Evolutionary conservation across 2,329 filamentous ascomycete species (phyloP).

Genomic region (Alternaria hordeiaustralica): DNA sequence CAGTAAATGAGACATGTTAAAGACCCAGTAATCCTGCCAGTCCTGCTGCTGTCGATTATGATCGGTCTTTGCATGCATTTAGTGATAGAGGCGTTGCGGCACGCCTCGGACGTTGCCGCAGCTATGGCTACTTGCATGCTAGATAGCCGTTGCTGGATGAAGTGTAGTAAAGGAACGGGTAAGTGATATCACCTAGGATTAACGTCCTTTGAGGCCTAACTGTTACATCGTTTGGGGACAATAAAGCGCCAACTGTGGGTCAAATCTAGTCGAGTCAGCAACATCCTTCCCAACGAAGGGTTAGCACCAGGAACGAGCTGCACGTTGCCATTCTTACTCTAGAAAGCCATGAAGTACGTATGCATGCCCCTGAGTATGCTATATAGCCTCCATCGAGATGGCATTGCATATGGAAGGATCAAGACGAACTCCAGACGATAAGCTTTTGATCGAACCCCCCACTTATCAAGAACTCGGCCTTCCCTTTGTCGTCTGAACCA

Average conservation of each 20-base stretch:
- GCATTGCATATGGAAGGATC: not conserved
- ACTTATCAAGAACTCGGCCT: constrained; percentile 64
- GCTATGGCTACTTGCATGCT: not conserved
- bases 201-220: not conserved
- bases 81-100: not conserved
- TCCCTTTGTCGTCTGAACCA: constrained; percentile 11
- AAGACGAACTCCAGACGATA: constrained; percentile 58
- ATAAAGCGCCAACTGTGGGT: not conserved
- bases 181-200: not conserved
- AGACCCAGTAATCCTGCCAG: not conserved
- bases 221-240: not conserved
- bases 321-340: not conserved
- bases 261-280: not conserved
- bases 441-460: constrained; percentile 69
- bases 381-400: not conserved
- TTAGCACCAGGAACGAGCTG: not conserved
- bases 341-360: not conserved
- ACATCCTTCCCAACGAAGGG: not conserved
- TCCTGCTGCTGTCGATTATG: not conserved
- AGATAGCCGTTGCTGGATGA: not conserved
- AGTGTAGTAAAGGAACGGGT: not conserved
- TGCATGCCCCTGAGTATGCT: not conserved
- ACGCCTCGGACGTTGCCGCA: not conserved
- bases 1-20: not conserved
- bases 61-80: not conserved